phyloP scores from a whole-genome alignment of 805 yeast genomes.

The Saccharomycopsis sp. region DNA sequence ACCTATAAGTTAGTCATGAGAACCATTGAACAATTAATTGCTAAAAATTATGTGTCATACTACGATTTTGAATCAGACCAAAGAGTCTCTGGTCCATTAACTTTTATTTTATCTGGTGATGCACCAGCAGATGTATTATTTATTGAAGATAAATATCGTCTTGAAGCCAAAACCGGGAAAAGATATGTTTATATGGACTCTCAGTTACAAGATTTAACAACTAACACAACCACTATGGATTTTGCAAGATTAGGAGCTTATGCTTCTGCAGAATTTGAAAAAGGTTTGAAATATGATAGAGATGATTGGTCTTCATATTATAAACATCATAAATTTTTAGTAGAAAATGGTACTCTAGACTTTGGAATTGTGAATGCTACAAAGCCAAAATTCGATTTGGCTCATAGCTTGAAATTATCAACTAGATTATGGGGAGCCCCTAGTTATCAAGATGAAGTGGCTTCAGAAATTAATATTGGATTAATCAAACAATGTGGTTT shows the following conservation, averaged over 20 bases:
- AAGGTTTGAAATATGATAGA: conserved; percentile 1
- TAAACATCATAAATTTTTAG: neutral
- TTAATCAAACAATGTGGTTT: conserved; percentile 7
- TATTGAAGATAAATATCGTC: conserved; percentile 18
- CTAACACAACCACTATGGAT: neutral
- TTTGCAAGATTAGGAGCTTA: conserved; percentile 1
- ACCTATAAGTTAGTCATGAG: conserved; percentile 37
- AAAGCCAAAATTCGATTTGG: neutral
- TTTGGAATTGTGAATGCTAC: conserved; percentile 6
- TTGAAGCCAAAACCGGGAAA: conserved; percentile 18
- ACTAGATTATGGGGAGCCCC: conserved; percentile 12
- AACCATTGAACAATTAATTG: conserved; percentile 37
- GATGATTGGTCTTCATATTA: neutral
- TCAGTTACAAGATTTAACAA: neutral
- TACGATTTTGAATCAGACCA: conserved; percentile 7
- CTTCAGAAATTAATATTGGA: neutral
- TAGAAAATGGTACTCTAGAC: conserved; percentile 16
- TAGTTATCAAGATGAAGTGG: neutral
- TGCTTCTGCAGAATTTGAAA: conserved; percentile 1
- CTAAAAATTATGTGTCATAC: conserved; percentile 20
- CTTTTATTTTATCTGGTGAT: conserved; percentile 11
- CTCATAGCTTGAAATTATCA: conserved; percentile 2
- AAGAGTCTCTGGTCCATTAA: conserved; percentile 8
- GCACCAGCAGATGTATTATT: conserved; percentile 20
- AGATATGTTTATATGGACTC: conserved; percentile 37